Percentiles rank a stretch among this genome's conserved stretches.
phyloP scores from a whole-genome alignment of 1,139 yeast genomes.

The Sugiyamaella xylanicola region DNA sequence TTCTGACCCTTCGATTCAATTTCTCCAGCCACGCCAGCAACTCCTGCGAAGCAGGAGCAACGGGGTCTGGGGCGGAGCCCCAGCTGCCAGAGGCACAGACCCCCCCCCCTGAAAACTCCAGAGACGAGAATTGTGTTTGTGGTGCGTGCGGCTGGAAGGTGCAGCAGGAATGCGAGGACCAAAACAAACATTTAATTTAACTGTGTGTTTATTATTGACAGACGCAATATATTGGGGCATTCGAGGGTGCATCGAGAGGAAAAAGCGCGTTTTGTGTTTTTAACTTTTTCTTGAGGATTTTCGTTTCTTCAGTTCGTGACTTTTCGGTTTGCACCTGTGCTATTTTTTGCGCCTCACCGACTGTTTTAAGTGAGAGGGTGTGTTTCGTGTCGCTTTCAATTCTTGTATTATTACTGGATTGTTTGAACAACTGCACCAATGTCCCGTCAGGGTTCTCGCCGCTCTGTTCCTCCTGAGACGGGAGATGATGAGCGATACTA shows the following conservation, averaged over 20 bases:
- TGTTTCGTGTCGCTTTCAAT: neutral
- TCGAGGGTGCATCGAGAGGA: neutral
- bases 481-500: slow-evolving; percentile 22
- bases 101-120: no score
- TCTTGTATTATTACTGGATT: neutral
- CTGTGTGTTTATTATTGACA: neutral
- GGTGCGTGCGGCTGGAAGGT: neutral
- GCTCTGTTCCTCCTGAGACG: neutral
- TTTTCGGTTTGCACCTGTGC: neutral
- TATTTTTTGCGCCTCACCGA: no score
- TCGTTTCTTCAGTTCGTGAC: neutral
- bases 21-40: no score
- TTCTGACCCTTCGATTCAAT: no score
- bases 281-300: neutral
- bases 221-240: neutral
- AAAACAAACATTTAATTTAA: neutral
- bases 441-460: neutral
- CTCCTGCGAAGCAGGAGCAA: no score
- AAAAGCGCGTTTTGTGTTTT: neutral
- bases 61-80: no score
- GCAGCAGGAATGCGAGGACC: no score
- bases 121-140: no score
- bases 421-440: no score
- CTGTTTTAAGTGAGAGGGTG: no score
- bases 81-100: no score